These are phyloP conservation scores for Candida easanensis DNA, from an alignment of 805 yeast species.

Conservation along the genomic window DNA sequence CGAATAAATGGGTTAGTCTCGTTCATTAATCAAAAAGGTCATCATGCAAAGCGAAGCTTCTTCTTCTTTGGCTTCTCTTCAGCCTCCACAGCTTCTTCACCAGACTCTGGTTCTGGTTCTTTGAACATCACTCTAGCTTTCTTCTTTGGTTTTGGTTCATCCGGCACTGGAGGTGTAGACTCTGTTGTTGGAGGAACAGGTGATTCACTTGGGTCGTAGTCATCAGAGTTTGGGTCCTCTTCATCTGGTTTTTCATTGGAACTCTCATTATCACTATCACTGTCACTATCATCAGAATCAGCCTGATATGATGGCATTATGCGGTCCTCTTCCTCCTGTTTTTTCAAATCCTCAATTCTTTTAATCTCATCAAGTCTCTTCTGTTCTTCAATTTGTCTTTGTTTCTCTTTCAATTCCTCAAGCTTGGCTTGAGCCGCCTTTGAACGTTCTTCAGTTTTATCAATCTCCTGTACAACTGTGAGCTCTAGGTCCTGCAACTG, in stretches of 20 bases:
- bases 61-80: slow-evolving; percentile 2
- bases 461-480: slow-evolving; percentile 15
- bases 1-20: too few relatives aligned
- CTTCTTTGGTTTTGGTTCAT: not conserved
- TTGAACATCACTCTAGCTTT: not conserved
- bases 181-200: not conserved
- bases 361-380: slow-evolving; percentile 9
- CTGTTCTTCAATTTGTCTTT: slow-evolving; percentile 15
- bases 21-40: too few relatives aligned
- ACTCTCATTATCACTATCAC: slow-evolving; percentile 1
- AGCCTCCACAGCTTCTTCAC: not conserved
- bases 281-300: slow-evolving; percentile 14
- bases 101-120: not conserved
- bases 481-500: slow-evolving; percentile 18
- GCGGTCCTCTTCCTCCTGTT: slow-evolving; percentile 16
- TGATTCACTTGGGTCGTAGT: not conserved
- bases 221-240: not conserved
- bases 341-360: slow-evolving; percentile 12
- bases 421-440: slow-evolving; percentile 13
- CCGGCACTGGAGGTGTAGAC: not conserved
- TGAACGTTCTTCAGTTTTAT: slow-evolving; percentile 8
- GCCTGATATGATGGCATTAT: slow-evolving; percentile 22
- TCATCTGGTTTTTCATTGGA: slow-evolving; percentile 2
- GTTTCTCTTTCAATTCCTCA: slow-evolving; percentile 15
- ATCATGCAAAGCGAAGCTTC: slow-evolving; percentile 14